A percentile compares a stretch with the other conserved stretches of the same genome.
These are phyloP conservation scores for Blastobotrys elegans DNA, from an alignment of 1,139 yeast genomes.

Conservation along the genomic window DNA sequence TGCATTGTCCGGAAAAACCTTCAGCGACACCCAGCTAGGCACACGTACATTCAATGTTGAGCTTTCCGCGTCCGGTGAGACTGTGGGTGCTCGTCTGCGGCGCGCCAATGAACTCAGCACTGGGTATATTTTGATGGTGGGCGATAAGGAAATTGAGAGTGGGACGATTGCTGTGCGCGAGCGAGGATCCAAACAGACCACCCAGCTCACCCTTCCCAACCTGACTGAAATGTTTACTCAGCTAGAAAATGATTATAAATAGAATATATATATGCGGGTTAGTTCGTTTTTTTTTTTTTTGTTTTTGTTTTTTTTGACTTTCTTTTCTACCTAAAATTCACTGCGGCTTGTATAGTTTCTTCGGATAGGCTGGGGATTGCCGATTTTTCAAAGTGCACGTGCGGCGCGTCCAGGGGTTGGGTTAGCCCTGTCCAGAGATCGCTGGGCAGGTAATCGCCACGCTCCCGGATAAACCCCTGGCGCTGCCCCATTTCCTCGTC, in stretches of 20 bases:
- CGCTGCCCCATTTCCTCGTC: constrained; percentile 41
- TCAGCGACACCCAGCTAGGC: constrained; percentile 36
- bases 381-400: constrained; percentile 21
- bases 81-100: constrained; percentile 75
- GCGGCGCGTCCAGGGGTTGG: constrained; percentile 28
- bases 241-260: constrained; percentile 25
- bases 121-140: constrained; percentile 75
- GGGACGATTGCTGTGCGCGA: constrained; percentile 64
- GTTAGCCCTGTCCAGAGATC: constrained; percentile 46
- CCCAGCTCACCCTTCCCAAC: constrained; percentile 27
- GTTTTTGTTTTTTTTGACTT: background rate
- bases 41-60: constrained; percentile 69
- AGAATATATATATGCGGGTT: no score
- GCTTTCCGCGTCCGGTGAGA: constrained; percentile 65
- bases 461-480: constrained; percentile 38
- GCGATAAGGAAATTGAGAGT: constrained; percentile 71
- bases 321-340: constrained; percentile 9
- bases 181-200: constrained; percentile 48
- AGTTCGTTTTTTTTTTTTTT: background rate
- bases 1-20: constrained; percentile 42
- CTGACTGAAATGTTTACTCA: constrained; percentile 24
- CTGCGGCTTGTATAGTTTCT: constrained; percentile 9
- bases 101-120: constrained; percentile 75
- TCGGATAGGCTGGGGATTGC: constrained; percentile 21
- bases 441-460: constrained; percentile 52